These are phyloP conservation scores for Albophoma yamanashiensis DNA, from an alignment of 2,329 filamentous ascomycete genomes.

Conservation along the genomic window DNA sequence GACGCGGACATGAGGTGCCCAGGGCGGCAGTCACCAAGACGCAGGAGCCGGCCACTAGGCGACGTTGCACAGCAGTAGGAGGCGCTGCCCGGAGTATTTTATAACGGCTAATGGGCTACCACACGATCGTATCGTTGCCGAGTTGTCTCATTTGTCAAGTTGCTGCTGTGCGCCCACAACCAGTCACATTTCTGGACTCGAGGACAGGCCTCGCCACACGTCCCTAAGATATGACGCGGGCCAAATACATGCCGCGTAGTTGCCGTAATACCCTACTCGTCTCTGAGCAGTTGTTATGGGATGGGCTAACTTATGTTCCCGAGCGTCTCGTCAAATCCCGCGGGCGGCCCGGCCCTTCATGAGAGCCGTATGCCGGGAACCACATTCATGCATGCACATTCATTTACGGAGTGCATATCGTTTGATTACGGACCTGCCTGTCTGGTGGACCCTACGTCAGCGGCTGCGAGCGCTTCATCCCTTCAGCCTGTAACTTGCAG, in stretches of 20 bases:
- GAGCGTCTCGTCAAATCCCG: background rate
- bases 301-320: background rate
- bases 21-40: background rate
- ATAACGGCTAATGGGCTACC: background rate
- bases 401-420: background rate
- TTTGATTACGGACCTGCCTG: background rate
- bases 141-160: background rate
- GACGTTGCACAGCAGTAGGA: background rate
- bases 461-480: background rate
- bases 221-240: background rate
- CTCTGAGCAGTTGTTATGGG: background rate
- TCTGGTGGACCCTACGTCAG: background rate
- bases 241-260: background rate
- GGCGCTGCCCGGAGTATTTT: background rate
- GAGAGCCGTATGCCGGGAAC: background rate
- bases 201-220: background rate
- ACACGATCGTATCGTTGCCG: background rate
- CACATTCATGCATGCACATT: background rate
- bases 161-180: background rate
- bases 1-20: background rate
- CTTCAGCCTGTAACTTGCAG: background rate
- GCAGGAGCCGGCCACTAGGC: background rate
- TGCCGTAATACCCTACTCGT: background rate
- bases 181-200: background rate
- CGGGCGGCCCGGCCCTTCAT: background rate